These are phyloP conservation scores for Phalaenopsis equestris DNA, from an alignment of 106 monocot species.

Conservation along the genomic window DNA sequence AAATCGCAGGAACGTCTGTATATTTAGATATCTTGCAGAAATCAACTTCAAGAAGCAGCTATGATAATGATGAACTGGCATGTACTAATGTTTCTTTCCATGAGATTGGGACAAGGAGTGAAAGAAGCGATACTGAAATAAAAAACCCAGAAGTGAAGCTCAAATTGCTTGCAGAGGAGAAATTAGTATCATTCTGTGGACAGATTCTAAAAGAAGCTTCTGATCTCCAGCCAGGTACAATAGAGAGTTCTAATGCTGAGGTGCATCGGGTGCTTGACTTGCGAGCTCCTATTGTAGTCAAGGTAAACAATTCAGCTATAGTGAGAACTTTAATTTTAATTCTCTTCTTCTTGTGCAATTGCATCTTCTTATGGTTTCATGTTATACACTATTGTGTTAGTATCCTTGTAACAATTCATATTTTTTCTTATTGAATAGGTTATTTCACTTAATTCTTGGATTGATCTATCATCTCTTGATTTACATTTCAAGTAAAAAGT, in stretches of 20 bases:
- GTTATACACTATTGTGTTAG: neutral
- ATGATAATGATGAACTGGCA: constrained; percentile 11
- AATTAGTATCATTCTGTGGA: constrained; percentile 80
- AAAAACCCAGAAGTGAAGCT: constrained; percentile 43
- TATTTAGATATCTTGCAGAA: constrained; percentile 91
- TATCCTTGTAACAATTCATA: neutral
- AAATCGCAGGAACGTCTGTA: constrained; percentile 83
- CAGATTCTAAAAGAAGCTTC: constrained; percentile 91
- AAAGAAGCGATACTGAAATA: constrained; percentile 9
- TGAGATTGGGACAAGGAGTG: constrained; percentile 1
- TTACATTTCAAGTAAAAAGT: neutral
- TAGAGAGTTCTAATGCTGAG: constrained; percentile 63
- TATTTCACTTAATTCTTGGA: neutral
- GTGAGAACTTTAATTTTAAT: neutral
- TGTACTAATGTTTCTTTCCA: constrained; percentile 8
- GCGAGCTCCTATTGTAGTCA: constrained; percentile 86
- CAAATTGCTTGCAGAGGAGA: constrained; percentile 77
- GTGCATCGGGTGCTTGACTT: constrained; percentile 74
- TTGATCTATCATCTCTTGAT: neutral
- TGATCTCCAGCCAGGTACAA: constrained; percentile 59
- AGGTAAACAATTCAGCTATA: constrained; percentile 33
- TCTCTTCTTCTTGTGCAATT: neutral
- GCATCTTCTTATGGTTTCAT: neutral
- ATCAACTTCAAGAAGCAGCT: constrained; percentile 38
- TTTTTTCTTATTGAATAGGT: neutral